Conservation (phyloP, 306 rosid genomes). For the Biancaea sappan region DNA sequence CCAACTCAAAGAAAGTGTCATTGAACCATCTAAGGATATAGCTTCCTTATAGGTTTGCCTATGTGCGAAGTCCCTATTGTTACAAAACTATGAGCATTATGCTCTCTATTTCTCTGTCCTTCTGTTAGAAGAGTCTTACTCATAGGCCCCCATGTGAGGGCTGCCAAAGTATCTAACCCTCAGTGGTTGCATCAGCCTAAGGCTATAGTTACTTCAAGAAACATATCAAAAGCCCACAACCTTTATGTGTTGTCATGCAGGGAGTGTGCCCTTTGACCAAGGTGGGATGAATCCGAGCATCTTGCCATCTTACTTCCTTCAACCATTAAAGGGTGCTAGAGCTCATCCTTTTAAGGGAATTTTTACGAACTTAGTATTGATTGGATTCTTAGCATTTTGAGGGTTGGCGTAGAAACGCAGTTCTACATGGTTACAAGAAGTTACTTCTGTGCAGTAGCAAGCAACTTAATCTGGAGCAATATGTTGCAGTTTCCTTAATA, state of each 20-base stretch:
- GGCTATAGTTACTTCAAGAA: too few species aligned
- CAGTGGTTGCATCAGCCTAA: neutral
- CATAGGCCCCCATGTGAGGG: neutral
- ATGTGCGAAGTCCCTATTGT: too few species aligned
- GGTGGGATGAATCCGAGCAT: neutral
- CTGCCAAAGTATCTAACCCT: neutral
- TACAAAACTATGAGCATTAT: neutral
- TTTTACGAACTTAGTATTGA: neutral
- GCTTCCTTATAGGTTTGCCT: too few species aligned
- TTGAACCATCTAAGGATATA: too few species aligned
- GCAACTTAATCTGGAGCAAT: neutral
- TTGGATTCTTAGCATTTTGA: neutral
- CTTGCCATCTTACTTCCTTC: neutral
- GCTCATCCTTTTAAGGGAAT: neutral
- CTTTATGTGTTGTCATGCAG: neutral
- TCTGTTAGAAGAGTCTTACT: neutral
- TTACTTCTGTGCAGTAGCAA: neutral
- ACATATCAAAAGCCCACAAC: neutral
- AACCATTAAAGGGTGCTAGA: neutral
- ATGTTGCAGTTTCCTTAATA: neutral
- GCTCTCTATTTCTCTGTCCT: neutral
- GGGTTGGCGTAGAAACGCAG: neutral
- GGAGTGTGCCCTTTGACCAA: neutral
- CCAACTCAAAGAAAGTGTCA: too few species aligned
- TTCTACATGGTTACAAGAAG: neutral